A percentile compares a stretch with the other conserved stretches of the same genome.
phyloP scores from a whole-genome alignment of 2,329 filamentous ascomycete species.

The Aspergillus transmontanensis region DNA sequence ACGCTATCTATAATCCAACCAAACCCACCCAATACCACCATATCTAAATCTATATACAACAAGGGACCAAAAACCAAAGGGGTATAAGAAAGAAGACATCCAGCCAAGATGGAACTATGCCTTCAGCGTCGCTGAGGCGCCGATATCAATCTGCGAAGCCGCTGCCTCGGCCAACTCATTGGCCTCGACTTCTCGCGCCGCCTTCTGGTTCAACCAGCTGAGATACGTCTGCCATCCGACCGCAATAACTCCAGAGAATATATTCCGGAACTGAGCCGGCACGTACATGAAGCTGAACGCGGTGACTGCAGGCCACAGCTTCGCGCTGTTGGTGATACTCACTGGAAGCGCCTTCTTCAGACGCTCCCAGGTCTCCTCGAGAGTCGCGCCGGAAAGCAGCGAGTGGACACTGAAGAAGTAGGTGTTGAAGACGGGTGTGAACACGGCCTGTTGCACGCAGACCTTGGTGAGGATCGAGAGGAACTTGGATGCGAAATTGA shows the following conservation, averaged over 20 bases:
- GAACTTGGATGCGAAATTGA: constrained; percentile 77
- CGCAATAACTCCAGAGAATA: constrained; percentile 78
- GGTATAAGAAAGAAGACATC: not conserved
- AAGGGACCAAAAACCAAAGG: not conserved
- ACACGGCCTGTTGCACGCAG: constrained; percentile 74
- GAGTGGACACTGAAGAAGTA: constrained; percentile 84
- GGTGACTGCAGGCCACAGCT: constrained; percentile 85
- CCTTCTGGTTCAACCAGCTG: constrained; percentile 74
- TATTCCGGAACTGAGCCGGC: constrained; percentile 73
- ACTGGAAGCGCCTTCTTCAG: constrained; percentile 75
- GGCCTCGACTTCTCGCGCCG: constrained; percentile 60
- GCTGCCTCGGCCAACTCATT: constrained; percentile 27
- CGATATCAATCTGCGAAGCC: constrained; percentile 14
- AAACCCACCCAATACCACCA: not conserved
- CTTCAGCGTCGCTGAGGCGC: constrained; percentile 19
- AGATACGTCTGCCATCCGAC: constrained; percentile 94
- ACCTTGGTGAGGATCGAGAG: constrained; percentile 77
- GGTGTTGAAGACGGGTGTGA: constrained; percentile 80
- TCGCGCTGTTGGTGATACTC: constrained; percentile 76
- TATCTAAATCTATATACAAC: constrained; percentile 1
- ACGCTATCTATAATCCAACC: constrained; percentile 2
- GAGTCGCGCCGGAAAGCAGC: constrained; percentile 68
- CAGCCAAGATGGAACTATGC: constrained; percentile 5
- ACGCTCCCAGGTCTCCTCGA: constrained; percentile 67
- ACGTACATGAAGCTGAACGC: constrained; percentile 87